A percentile compares a stretch with the other conserved stretches of the same genome.
Conservation (phyloP, 371 early-diverging fungal genomes). For the Smittium culicis region DNA sequence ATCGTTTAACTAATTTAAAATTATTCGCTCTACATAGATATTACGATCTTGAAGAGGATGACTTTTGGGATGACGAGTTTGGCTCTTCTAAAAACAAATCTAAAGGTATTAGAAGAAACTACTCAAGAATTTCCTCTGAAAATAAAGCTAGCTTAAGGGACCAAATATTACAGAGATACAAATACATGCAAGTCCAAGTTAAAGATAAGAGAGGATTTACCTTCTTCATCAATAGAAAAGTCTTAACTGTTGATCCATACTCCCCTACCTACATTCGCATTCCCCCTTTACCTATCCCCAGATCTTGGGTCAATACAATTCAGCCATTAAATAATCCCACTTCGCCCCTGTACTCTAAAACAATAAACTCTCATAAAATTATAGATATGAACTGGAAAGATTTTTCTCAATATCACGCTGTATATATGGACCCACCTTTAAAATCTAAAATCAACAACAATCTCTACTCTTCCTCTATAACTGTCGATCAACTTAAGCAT, state of each 20-base stretch:
- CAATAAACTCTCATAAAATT: not conserved
- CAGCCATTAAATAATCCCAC: slow-evolving; percentile 19
- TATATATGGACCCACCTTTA: slow-evolving; percentile 86
- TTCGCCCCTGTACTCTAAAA: not conserved
- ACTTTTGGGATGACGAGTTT: slow-evolving; percentile 70
- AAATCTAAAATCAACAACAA: slow-evolving; percentile 6
- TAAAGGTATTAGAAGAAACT: slow-evolving; percentile 16
- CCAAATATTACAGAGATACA: slow-evolving; percentile 59
- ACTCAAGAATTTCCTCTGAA: slow-evolving; percentile 20
- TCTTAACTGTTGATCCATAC: slow-evolving; percentile 61
- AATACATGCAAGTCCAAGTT: slow-evolving; percentile 64
- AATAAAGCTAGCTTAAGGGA: slow-evolving; percentile 34
- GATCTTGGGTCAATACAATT: slow-evolving; percentile 72
- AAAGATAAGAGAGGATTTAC: slow-evolving; percentile 68
- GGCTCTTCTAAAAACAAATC: slow-evolving; percentile 22
- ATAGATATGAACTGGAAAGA: slow-evolving; percentile 36
- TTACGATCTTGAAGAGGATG: slow-evolving; percentile 59
- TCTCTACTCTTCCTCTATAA: slow-evolving; percentile 16
- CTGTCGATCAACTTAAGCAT: not conserved
- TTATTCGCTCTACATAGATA: slow-evolving; percentile 41
- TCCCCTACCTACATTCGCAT: slow-evolving; percentile 77
- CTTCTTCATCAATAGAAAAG: slow-evolving; percentile 64
- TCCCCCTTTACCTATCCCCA: slow-evolving; percentile 64
- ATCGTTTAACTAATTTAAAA: slow-evolving; percentile 19
- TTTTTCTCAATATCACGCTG: slow-evolving; percentile 51